phyloP scores from a whole-genome alignment of 805 yeast genomes.

The Yarrowia divulgata region DNA sequence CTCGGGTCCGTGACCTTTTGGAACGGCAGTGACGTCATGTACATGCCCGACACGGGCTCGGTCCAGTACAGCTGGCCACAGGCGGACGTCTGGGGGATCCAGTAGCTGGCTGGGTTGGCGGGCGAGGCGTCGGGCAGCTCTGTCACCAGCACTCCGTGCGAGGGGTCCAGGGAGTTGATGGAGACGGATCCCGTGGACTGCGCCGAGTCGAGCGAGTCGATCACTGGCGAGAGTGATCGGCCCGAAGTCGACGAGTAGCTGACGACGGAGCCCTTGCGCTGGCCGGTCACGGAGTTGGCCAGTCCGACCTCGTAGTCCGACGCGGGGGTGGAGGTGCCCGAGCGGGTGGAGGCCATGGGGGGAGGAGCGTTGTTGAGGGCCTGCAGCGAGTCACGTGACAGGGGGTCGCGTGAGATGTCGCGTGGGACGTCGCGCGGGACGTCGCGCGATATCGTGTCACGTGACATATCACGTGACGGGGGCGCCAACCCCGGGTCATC shows the following conservation, averaged over 20 bases:
- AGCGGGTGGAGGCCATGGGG: too few species aligned
- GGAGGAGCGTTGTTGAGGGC: too few species aligned
- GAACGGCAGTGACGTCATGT: conserved; percentile 33
- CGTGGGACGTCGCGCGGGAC: too few species aligned
- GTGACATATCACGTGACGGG: background rate
- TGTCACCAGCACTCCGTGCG: conserved; percentile 25
- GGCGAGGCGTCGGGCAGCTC: conserved; percentile 36
- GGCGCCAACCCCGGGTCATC: conserved; percentile 9
- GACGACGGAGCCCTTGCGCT: conserved; percentile 42
- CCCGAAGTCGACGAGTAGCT: conserved; percentile 42
- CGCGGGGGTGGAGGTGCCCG: conserved; percentile 31
- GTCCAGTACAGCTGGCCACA: conserved; percentile 43
- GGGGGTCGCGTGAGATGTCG: too few species aligned
- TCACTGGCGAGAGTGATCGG: conserved; percentile 37
- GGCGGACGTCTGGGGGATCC: conserved; percentile 50
- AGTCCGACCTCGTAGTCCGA: conserved; percentile 30
- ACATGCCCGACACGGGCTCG: conserved; percentile 21
- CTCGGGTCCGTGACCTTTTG: conserved; percentile 33
- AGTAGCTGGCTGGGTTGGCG: conserved; percentile 45
- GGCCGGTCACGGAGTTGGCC: conserved; percentile 18
- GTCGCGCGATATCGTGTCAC: background rate
- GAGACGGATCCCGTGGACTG: conserved; percentile 25
- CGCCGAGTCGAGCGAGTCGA: conserved; percentile 26
- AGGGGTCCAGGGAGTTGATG: conserved; percentile 39
- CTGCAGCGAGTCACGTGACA: conserved; percentile 17